Conservation (phyloP, 306 rosid species). For the Gillenia trifoliata region DNA sequence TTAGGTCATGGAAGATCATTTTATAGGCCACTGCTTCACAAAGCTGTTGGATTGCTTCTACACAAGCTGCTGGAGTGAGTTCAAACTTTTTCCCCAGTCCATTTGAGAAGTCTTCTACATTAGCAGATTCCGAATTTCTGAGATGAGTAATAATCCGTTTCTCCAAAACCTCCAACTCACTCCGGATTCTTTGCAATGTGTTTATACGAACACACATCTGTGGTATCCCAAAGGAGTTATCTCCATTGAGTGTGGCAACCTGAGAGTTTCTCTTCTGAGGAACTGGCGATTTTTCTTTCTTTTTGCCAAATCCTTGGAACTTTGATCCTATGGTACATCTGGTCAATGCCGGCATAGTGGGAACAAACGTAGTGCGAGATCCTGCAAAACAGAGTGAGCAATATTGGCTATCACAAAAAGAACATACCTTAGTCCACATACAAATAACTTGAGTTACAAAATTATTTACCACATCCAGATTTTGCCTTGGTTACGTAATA, state of each 20-base stretch:
- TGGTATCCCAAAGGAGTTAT: conserved; percentile 62
- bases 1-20: conserved; percentile 76
- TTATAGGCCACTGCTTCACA: conserved; percentile 82
- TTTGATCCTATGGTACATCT: conserved; percentile 82
- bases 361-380: conserved; percentile 71
- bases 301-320: conserved; percentile 96
- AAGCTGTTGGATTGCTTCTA: conserved; percentile 93
- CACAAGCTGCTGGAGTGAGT: conserved; percentile 73
- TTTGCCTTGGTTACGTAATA: conserved; percentile 67
- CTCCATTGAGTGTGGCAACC: conserved; percentile 84
- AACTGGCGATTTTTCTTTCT: conserved; percentile 80
- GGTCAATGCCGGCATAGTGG: conserved; percentile 90
- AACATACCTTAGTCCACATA: conserved; percentile 8
- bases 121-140: conserved; percentile 91
- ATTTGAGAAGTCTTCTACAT: conserved; percentile 75
- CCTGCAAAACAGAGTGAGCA: conserved; percentile 49
- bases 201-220: conserved; percentile 84
- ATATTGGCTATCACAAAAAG: conserved; percentile 18
- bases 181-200: conserved; percentile 77
- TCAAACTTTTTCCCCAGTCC: conserved; percentile 80
- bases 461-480: conserved; percentile 84
- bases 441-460: conserved; percentile 11
- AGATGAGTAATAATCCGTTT: conserved; percentile 82
- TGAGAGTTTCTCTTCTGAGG: conserved; percentile 80
- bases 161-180: conserved; percentile 84